These are phyloP conservation scores for Fomitopsis pulvina DNA, from an alignment of 768 basidiomycete species.

Conservation along the genomic window DNA sequence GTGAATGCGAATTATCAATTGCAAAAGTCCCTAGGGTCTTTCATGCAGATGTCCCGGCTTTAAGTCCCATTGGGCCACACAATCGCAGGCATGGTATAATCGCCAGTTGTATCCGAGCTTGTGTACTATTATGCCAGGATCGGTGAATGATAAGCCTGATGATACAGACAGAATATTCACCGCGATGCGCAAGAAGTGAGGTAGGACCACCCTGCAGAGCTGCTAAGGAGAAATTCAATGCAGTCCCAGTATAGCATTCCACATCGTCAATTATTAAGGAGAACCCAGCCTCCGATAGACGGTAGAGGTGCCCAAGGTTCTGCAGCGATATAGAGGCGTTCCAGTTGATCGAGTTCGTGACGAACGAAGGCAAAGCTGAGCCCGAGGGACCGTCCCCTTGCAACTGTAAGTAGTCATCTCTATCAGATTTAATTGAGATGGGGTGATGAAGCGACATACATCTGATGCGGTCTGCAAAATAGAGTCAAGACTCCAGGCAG, in stretches of 20 bases:
- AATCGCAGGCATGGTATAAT: conserved; percentile 76
- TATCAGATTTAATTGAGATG: neutral
- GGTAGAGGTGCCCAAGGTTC: conserved; percentile 31
- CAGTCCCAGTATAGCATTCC: conserved; percentile 64
- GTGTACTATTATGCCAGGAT: conserved; percentile 36
- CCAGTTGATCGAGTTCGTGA: conserved; percentile 69
- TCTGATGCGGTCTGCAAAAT: conserved; percentile 71
- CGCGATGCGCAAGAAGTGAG: conserved; percentile 77
- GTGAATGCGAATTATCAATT: too few relatives aligned
- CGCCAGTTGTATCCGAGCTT: conserved; percentile 40
- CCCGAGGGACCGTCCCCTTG: conserved; percentile 66
- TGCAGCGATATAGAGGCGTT: conserved; percentile 45
- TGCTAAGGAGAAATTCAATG: conserved; percentile 65
- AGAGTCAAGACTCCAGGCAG: conserved; percentile 73
- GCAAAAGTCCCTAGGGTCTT: neutral
- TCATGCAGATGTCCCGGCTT: conserved; percentile 50
- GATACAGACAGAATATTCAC: conserved; percentile 36
- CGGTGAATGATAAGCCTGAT: conserved; percentile 3
- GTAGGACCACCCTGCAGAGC: conserved; percentile 50
- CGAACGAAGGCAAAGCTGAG: conserved; percentile 60
- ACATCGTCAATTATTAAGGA: conserved; percentile 83
- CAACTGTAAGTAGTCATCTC: conserved; percentile 39
- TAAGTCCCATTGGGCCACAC: conserved; percentile 76
- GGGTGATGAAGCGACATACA: conserved; percentile 32
- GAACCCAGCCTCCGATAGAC: conserved; percentile 52